phyloP scores from a whole-genome alignment of 768 basidiomycete species.

The Tylopilus plumbeoviolaceoides region DNA sequence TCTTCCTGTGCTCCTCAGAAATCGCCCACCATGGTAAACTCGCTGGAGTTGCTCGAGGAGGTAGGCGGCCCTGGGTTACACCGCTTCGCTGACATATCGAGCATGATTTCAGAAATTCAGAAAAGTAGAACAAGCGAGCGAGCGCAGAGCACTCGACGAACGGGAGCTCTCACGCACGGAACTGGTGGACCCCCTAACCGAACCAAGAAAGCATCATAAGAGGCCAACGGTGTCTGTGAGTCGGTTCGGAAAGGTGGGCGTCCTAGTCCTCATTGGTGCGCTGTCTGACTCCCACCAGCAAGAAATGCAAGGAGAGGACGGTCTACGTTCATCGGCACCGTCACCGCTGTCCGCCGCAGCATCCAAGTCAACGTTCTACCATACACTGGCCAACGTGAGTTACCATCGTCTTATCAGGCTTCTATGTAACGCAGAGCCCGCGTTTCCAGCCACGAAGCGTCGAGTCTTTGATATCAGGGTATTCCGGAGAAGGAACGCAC shows the following conservation, averaged over 20 bases:
- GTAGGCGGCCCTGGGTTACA: slow-evolving; percentile 10
- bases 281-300: slow-evolving; percentile 13
- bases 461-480: slow-evolving; percentile 41
- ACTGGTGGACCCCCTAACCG: slow-evolving; percentile 18
- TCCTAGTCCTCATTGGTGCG: neutral
- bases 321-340: slow-evolving; percentile 19
- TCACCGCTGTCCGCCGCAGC: slow-evolving; percentile 39
- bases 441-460: slow-evolving; percentile 40
- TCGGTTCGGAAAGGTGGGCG: slow-evolving; percentile 54
- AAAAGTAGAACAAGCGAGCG: slow-evolving; percentile 54
- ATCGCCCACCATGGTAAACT: slow-evolving; percentile 15
- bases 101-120: slow-evolving; percentile 47
- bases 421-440: slow-evolving; percentile 8
- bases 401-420: neutral
- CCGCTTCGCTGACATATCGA: neutral
- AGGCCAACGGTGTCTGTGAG: slow-evolving; percentile 56
- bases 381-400: slow-evolving; percentile 41
- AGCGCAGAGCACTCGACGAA: slow-evolving; percentile 42
- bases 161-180: slow-evolving; percentile 11
- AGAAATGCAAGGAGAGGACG: slow-evolving; percentile 22
- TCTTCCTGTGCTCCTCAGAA: neutral
- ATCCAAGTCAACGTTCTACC: slow-evolving; percentile 46
- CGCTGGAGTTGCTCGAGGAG: slow-evolving; percentile 29
- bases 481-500: slow-evolving; percentile 30
- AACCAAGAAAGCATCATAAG: slow-evolving; percentile 33